Base-by-base conservation (phyloP, 768 basidiomycete species). In the Termitomyces sp. region DNA sequence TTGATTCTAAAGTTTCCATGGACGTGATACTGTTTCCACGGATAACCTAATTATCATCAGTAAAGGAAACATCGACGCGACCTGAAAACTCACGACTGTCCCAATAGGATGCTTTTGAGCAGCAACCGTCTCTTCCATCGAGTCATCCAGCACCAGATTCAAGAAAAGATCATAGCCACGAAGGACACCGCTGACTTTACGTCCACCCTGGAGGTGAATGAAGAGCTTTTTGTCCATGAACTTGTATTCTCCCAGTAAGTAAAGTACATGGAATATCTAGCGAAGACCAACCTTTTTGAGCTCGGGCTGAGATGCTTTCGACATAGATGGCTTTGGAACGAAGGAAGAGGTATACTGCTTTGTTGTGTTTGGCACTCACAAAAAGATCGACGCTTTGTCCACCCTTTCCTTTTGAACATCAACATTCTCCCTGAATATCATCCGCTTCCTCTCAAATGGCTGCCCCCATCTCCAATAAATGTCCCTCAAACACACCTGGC, bases 141-240 rank as follows among this genome's bases (percentile, higher is more conserved):
- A 92, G 68, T 98, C 92, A 71, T 98, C 97, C 71, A 99, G 86
- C 63, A 98, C 97, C 40, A 99, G 81, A 73, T 99, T 99, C 70
- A 99, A 77, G 79, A 99, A 99, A 62, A 99, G 88, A 79, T 99
- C 97, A 73, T 97, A 99, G 53, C 97, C 97, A 61, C 97, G 88
- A 52, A 99, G 76, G 14, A 86, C 87, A 55, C 97, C 97, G 76
- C 92, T 94, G 67, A 99, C 92, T 83, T 92, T 93, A 67, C 96
- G 88, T 55, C 94, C 94, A 48, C 91, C 93, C 70, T 97, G 94
- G 7, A 99, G 78, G 75, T 96, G 86, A 67, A 99, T 79, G 73
- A 95, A 95, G 64, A 98, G 77, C 68, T 89, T 91, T 78, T 98
- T 96, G 83, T 99, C 97, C 95, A 99, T 98, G 70, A 97, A 99